These are phyloP conservation scores for Sclerotinia subarctica DNA, from an alignment of 2,329 filamentous ascomycete species.

Conservation along the genomic window DNA sequence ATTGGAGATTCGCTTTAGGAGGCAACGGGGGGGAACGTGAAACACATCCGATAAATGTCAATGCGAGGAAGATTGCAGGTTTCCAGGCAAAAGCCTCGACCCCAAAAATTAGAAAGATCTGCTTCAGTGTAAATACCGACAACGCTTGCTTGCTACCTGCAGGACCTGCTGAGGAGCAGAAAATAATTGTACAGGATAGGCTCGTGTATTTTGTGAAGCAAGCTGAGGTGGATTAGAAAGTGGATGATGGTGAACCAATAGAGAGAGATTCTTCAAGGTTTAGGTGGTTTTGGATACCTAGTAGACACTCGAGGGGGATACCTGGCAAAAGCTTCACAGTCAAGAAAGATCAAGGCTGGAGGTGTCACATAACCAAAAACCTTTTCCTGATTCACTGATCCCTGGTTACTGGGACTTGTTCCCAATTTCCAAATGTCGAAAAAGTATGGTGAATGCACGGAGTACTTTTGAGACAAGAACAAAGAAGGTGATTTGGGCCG, in stretches of 20 bases:
- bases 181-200: constrained; percentile 16
- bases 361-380: background rate
- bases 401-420: background rate
- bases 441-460: background rate
- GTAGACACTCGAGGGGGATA: too few relatives aligned
- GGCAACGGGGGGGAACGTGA: constrained; percentile 14
- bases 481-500: background rate
- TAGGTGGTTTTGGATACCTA: background rate
- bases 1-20: constrained; percentile 13
- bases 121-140: constrained; percentile 29
- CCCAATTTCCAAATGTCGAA: background rate
- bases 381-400: too few relatives aligned
- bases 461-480: background rate
- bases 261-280: background rate
- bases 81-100: constrained; percentile 22
- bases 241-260: constrained; percentile 1
- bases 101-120: constrained; percentile 29
- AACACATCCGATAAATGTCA: constrained; percentile 20
- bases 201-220: constrained; percentile 12
- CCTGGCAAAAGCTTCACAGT: background rate
- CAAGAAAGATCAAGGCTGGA: background rate
- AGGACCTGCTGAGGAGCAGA: constrained; percentile 24
- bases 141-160: constrained; percentile 29
- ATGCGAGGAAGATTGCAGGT: constrained; percentile 29
- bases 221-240: constrained; percentile 2